Base-by-base conservation (phyloP, 2,329 filamentous ascomycete species). In the Aureobasidium sp. region DNA sequence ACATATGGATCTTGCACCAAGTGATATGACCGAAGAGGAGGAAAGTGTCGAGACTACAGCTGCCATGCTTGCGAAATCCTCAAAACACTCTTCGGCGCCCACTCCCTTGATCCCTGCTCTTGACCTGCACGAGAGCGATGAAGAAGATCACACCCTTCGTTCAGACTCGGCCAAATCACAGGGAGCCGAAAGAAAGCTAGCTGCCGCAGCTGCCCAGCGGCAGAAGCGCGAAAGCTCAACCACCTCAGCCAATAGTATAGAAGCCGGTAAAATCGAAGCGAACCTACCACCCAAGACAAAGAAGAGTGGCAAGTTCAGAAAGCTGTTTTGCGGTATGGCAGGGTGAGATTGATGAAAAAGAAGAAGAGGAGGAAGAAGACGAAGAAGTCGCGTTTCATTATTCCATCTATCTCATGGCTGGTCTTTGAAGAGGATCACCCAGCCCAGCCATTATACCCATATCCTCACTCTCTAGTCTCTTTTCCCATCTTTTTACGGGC, bases 311-410 rank as follows among this genome's bases (percentile, higher is more conserved):
- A 51, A 15, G 23, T 51, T 60, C 46, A 41, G 29, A 51, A 60
- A 17, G 9, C 46, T 60, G 1, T 60, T 60, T n/a, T 60, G 57
- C 13, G 57, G 57, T 7, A 60, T 60, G 57, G 55, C 42, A n/a
- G 55, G 55, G 4, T 58, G 41, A 57, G 26, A 34, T 2, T 3
- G 20, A 51, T 17, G 2, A 36, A 42, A 12, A 44, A 57, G 29
- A 56, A 39, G 15, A 56, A 39, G 29, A 32, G 8, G 39, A 44
- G 46, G 29, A 56, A 39, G 15, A 56, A 39, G 29, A 32, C 1
- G 39, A 56, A 27, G 2, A 37, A 37, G 34, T n/a, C n/a, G n/a
- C 17, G 17, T 44, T 26, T 26, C 5, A 8, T 32, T 6, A 8
- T 55, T 27, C 17, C 26, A 34, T 23, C 6, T 26, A 29, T 34